Conservation (phyloP, 1,139 yeast species). For the Candida anutae region DNA sequence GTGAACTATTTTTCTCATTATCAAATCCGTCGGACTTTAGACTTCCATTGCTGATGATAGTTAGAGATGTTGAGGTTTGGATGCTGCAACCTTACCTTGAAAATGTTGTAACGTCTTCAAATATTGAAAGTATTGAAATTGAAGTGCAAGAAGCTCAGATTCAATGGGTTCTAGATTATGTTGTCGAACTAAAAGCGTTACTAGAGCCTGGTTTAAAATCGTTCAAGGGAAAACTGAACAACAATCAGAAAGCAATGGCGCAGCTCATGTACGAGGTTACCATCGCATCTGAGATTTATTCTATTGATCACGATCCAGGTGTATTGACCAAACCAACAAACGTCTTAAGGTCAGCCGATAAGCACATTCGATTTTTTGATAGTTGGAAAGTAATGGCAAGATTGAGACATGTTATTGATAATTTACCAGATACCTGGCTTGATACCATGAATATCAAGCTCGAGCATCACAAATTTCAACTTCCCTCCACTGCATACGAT, state of each 20-base stretch:
- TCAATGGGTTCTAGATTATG: slow-evolving; percentile 29
- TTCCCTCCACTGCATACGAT: slow-evolving; percentile 46
- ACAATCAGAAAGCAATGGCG: slow-evolving; percentile 15
- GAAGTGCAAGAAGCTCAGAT: slow-evolving; percentile 27
- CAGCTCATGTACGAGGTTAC: slow-evolving; percentile 53
- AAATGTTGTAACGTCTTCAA: slow-evolving; percentile 24
- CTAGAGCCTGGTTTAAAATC: slow-evolving; percentile 16
- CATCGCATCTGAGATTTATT: slow-evolving; percentile 50
- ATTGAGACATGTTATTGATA: slow-evolving; percentile 60
- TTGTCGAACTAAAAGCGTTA: slow-evolving; percentile 10
- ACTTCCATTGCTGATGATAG: slow-evolving; percentile 14
- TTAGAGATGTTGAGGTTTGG: slow-evolving; percentile 40
- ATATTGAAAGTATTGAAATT: slow-evolving; percentile 23
- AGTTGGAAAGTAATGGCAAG: slow-evolving; percentile 84
- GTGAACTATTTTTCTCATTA: slow-evolving; percentile 17
- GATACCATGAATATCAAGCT: slow-evolving; percentile 14
- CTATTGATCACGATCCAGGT: slow-evolving; percentile 75
- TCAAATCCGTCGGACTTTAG: slow-evolving; percentile 17
- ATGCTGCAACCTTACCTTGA: slow-evolving; percentile 16
- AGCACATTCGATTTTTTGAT: slow-evolving; percentile 73
- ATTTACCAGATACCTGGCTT: slow-evolving; percentile 52
- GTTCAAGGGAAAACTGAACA: slow-evolving; percentile 10
- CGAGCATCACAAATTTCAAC: slow-evolving; percentile 19
- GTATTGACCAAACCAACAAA: slow-evolving; percentile 87
- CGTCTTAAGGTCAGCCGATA: slow-evolving; percentile 58